Evolutionary conservation across 75 land plant genomes (phyloP).

Genomic region (Chamaecyparis obtusa): DNA sequence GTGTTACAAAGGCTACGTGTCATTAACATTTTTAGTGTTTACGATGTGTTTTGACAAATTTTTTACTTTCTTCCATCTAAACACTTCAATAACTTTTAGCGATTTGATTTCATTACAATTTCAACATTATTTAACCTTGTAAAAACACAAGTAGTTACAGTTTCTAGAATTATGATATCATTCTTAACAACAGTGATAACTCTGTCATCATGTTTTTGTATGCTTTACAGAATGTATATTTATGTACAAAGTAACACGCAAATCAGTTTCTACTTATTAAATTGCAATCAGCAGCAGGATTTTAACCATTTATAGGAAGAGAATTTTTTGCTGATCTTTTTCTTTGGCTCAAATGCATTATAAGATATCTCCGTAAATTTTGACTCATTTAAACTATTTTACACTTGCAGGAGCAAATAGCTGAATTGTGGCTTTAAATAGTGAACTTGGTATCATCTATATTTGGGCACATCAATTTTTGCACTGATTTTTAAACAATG

Average conservation of each 20-base stretch:
- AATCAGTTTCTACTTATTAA: too few species aligned
- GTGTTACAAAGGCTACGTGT: too few species aligned
- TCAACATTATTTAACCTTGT: neutral
- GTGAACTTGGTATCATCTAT: neutral
- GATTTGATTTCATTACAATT: too few species aligned
- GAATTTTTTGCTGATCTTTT: neutral
- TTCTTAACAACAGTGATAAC: neutral
- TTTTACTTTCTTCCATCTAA: too few species aligned
- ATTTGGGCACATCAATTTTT: neutral
- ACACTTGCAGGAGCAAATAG: neutral
- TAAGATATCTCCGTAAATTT: neutral
- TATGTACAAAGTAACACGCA: neutral
- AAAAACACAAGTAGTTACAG: neutral
- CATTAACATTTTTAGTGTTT: too few species aligned
- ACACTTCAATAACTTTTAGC: too few species aligned
- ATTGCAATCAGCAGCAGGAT: neutral
- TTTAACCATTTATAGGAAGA: too few species aligned
- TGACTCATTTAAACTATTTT: neutral
- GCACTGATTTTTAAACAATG: conserved; percentile 24
- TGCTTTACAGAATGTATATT: neutral
- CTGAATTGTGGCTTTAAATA: neutral
- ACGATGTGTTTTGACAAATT: too few species aligned
- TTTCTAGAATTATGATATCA: neutral
- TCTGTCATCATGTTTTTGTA: neutral
- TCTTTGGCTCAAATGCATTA: neutral